Conservation (phyloP, 2,329 filamentous ascomycete species). For the Cladosporium sp. region DNA sequence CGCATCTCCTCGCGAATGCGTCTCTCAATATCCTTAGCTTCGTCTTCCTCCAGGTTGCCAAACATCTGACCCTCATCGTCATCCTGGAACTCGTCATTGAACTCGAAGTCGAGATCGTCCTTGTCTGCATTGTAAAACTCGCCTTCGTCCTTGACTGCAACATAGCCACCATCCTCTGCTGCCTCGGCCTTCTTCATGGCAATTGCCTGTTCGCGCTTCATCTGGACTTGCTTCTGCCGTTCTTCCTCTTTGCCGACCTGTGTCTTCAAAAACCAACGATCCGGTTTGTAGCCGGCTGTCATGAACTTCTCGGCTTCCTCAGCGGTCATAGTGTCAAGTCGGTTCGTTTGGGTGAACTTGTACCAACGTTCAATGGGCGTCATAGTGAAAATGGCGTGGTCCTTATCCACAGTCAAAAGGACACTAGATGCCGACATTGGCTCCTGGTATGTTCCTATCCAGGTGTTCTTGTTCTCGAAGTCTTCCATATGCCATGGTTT, state of each 20-base stretch:
- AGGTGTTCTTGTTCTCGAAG: slow-evolving; percentile 90
- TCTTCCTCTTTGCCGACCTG: slow-evolving; percentile 42
- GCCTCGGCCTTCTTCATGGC: slow-evolving; percentile 46
- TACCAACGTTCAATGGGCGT: slow-evolving; percentile 96
- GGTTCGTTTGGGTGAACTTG: slow-evolving; percentile 67
- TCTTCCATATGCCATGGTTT: slow-evolving; percentile 96
- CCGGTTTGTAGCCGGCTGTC: slow-evolving; percentile 70
- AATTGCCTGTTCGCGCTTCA: slow-evolving; percentile 48
- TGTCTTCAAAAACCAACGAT: slow-evolving; percentile 73
- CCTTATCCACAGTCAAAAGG: slow-evolving; percentile 64
- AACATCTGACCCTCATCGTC: slow-evolving; percentile 76
- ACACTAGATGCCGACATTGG: slow-evolving; percentile 78
- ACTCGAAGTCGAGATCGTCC: slow-evolving; percentile 63
- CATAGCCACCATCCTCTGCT: slow-evolving; percentile 31
- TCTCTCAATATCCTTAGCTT: slow-evolving; percentile 60
- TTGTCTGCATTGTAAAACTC: slow-evolving; percentile 52
- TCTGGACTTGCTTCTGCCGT: slow-evolving; percentile 18
- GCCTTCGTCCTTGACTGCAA: slow-evolving; percentile 36
- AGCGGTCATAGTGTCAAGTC: slow-evolving; percentile 62
- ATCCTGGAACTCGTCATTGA: slow-evolving; percentile 73
- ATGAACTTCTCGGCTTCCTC: slow-evolving; percentile 83
- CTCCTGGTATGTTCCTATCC: slow-evolving; percentile 87
- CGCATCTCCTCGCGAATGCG: slow-evolving; percentile 73
- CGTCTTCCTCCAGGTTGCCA: slow-evolving; percentile 76
- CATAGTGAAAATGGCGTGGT: slow-evolving; percentile 67